Conservation (phyloP, 169 alveolate species). For the Babesia bigemina region DNA sequence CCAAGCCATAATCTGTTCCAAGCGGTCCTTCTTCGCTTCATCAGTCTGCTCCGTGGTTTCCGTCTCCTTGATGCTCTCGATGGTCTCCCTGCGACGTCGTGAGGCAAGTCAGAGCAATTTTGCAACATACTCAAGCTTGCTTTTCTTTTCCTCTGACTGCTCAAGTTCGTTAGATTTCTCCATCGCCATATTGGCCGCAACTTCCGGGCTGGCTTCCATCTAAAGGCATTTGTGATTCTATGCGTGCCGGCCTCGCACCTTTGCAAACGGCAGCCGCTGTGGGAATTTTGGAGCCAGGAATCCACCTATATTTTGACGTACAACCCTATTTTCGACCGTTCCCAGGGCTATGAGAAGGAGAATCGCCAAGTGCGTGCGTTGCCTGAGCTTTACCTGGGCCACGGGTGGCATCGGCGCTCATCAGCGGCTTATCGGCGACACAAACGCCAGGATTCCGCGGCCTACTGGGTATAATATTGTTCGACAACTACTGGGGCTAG, state of each 20-base stretch:
- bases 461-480: not conserved
- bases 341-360: not conserved
- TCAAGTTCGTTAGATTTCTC: too few relatives aligned
- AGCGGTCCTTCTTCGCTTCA: constrained; percentile 69
- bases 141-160: too few relatives aligned
- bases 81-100: constrained; percentile 13
- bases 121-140: too few relatives aligned
- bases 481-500: constrained; percentile 20
- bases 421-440: not conserved
- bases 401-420: constrained; percentile 17
- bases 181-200: not conserved
- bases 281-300: not conserved
- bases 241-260: constrained; percentile 8
- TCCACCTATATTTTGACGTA: not conserved
- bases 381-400: not conserved
- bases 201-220: constrained; percentile 13
- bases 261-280: not conserved
- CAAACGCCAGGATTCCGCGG: not conserved
- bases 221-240: not conserved
- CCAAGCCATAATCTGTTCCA: constrained; percentile 76
- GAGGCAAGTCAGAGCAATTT: not conserved
- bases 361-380: constrained; percentile 2
- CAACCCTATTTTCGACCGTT: not conserved
- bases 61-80: constrained; percentile 2
- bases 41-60: constrained; percentile 1